Conservation (phyloP, 805 yeast genomes). For the Candida chauliodis region DNA sequence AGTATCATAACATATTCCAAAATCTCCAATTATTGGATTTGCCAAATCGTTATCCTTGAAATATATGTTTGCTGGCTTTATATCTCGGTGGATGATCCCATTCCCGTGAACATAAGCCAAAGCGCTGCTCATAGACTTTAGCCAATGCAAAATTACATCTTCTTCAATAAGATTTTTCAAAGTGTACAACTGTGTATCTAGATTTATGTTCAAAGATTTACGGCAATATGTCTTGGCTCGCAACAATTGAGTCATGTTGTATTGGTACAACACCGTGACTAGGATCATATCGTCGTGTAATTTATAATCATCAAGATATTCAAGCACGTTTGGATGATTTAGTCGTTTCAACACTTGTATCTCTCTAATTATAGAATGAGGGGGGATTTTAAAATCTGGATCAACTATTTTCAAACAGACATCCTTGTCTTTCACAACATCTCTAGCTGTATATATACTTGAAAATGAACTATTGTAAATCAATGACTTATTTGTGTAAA, state of each 20-base stretch:
- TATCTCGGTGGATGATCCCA: constrained; percentile 39
- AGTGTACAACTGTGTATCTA: constrained; percentile 13
- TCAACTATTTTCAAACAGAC: constrained; percentile 39
- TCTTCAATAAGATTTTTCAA: constrained; percentile 5
- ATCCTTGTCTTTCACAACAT: constrained; percentile 5
- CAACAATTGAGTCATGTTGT: constrained; percentile 23
- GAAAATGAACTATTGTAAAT: constrained; percentile 35
- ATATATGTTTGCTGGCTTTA: constrained; percentile 38
- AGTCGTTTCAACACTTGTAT: constrained; percentile 23
- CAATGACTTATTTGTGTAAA: constrained; percentile 17
- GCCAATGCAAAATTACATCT: constrained; percentile 1
- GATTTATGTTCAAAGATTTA: constrained; percentile 21
- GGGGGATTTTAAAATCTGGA: constrained; percentile 30
- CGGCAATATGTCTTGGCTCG: constrained; percentile 13
- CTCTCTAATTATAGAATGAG: constrained; percentile 35
- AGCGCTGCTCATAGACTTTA: constrained; percentile 17
- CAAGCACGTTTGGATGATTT: constrained; percentile 15
- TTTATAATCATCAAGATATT: constrained; percentile 18
- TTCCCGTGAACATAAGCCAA: constrained; percentile 26
- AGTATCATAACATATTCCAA: constrained; percentile 49
- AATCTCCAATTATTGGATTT: constrained; percentile 51
- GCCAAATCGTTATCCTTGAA: constrained; percentile 15
- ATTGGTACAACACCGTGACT: constrained; percentile 29
- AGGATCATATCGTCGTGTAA: constrained; percentile 30
- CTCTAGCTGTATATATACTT: constrained; percentile 26